Conservation (phyloP, 768 basidiomycete genomes). For the Mycena vitilis region DNA sequence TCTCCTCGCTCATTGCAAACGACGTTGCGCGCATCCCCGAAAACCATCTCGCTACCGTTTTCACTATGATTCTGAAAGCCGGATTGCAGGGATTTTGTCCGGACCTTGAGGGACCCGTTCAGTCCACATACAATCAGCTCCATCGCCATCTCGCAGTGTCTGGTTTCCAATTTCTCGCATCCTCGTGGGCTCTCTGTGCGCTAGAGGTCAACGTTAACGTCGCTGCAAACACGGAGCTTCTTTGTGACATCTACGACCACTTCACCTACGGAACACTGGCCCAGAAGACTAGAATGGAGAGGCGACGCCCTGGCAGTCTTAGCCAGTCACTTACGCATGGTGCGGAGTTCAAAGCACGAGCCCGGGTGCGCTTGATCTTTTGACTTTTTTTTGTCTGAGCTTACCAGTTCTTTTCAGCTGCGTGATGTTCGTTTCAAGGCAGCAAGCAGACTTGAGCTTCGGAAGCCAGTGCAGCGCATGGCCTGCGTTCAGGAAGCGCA, state of each 20-base stretch:
- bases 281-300: constrained; percentile 21
- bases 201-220: background rate
- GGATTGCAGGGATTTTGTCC: constrained; percentile 17
- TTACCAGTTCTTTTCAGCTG: constrained; percentile 6
- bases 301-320: constrained; percentile 16
- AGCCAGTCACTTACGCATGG: background rate
- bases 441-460: background rate
- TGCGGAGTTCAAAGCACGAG: constrained; percentile 14
- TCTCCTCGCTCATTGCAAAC: constrained; percentile 22
- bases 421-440: constrained; percentile 2
- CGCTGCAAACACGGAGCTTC: background rate
- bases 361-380: constrained; percentile 18
- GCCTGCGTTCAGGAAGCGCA: constrained; percentile 13
- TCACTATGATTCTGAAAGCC: constrained; percentile 13
- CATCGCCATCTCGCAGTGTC: constrained; percentile 18
- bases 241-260: constrained; percentile 31
- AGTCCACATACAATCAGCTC: constrained; percentile 23
- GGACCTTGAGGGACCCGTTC: constrained; percentile 21
- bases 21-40: constrained; percentile 18
- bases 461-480: constrained; percentile 24
- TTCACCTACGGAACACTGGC: constrained; percentile 20
- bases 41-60: constrained; percentile 17
- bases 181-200: background rate
- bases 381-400: constrained; percentile 1
- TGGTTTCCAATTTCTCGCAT: constrained; percentile 4